These are phyloP conservation scores for Saccharomyces pastorianus DNA, from an alignment of 1,139 yeast genomes.

Conservation along the genomic window DNA sequence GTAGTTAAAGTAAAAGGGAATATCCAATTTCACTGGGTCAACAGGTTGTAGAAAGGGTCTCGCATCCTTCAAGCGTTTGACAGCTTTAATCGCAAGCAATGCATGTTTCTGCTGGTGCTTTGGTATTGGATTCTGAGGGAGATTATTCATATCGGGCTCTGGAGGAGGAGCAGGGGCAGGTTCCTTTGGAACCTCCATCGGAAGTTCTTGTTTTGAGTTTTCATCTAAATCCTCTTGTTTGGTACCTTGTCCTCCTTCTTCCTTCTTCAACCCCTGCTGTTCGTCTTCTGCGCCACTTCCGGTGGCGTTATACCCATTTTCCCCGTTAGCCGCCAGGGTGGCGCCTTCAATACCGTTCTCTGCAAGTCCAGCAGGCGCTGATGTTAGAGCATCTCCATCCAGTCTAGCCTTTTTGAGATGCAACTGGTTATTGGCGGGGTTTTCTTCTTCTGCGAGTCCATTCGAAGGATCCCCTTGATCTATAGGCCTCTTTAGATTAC, in stretches of 20 bases:
- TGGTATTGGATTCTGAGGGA: constrained; percentile 69
- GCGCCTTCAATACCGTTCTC: constrained; percentile 5
- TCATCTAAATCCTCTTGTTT: not conserved
- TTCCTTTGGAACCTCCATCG: constrained; percentile 3
- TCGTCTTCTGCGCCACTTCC: not conserved
- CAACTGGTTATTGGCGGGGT: not conserved
- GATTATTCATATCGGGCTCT: constrained; percentile 64
- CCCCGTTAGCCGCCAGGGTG: constrained; percentile 7
- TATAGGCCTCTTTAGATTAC: not conserved
- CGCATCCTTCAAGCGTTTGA: constrained; percentile 87
- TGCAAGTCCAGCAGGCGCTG: not conserved
- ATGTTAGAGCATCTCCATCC: not conserved
- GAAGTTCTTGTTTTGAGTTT: not conserved
- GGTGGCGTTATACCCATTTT: not conserved
- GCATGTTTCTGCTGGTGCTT: constrained; percentile 68
- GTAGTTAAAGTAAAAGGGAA: constrained; percentile 82
- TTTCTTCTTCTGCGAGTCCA: not conserved
- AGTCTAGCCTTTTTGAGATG: not conserved
- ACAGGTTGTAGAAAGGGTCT: constrained; percentile 86
- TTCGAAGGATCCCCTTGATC: not conserved
- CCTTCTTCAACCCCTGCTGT: not conserved
- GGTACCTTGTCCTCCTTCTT: not conserved
- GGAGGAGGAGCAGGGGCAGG: constrained; percentile 69
- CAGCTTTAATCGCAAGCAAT: constrained; percentile 60
- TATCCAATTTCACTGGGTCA: constrained; percentile 76